A percentile compares a stretch with the other conserved stretches of the same genome.
phyloP scores from a whole-genome alignment of 169 alveolate species.

The Babesia microti region DNA sequence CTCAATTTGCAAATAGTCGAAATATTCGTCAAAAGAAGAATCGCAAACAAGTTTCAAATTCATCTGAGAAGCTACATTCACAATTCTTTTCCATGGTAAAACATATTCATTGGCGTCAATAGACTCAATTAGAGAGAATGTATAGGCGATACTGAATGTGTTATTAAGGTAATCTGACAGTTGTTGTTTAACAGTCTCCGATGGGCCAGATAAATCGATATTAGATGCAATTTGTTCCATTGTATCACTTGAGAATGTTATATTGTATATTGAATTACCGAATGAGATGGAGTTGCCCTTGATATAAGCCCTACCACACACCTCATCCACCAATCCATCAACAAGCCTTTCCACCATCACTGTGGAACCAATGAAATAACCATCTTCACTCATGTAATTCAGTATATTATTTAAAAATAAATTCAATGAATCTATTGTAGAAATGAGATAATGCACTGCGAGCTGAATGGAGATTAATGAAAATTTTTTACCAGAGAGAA shows the following conservation, averaged over 20 bases:
- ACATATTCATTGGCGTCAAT: conserved; percentile 63
- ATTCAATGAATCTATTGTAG: conserved; percentile 70
- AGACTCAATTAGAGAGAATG: conserved; percentile 56
- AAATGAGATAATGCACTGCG: conserved; percentile 81
- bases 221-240: conserved; percentile 8
- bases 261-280: conserved; percentile 39
- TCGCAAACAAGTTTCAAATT: conserved; percentile 33
- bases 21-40: conserved; percentile 32
- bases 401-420: conserved; percentile 70
- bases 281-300: too few species aligned
- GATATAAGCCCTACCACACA: too few species aligned
- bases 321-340: too few species aligned
- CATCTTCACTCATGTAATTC: conserved; percentile 65
- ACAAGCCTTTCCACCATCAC: too few species aligned
- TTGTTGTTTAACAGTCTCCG: too few species aligned
- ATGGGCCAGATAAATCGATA: not conserved
- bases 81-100: conserved; percentile 48
- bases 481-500: conserved; percentile 21
- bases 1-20: conserved; percentile 7
- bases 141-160: conserved; percentile 50
- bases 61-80: conserved; percentile 11
- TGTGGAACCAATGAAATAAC: conserved; percentile 77
- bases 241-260: conserved; percentile 20
- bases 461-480: conserved; percentile 77
- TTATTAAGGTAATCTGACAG: conserved; percentile 26